Percentiles rank a stretch among this genome's conserved stretches.
These are phyloP conservation scores for Aspergillus viridinutans DNA, from an alignment of 2,329 filamentous ascomycete species.

Conservation along the genomic window DNA sequence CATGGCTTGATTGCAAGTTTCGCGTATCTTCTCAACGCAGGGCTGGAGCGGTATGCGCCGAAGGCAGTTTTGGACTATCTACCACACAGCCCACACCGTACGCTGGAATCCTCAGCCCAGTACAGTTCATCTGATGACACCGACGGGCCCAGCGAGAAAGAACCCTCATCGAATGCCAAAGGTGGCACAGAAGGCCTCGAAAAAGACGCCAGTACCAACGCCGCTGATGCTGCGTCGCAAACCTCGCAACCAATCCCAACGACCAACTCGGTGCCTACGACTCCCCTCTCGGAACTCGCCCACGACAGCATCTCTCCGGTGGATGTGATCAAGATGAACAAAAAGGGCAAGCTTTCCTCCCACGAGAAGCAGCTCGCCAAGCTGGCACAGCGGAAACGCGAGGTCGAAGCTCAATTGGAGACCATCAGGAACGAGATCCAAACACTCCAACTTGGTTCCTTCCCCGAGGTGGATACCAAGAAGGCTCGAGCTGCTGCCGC, in stretches of 20 bases:
- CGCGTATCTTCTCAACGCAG: slow-evolving; percentile 33
- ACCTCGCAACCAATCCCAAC: slow-evolving; percentile 12
- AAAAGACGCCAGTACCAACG: background rate
- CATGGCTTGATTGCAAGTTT: slow-evolving; percentile 36
- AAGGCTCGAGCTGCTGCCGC: slow-evolving; percentile 6
- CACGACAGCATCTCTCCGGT: slow-evolving; percentile 17
- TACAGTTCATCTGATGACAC: background rate
- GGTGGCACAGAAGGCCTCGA: background rate
- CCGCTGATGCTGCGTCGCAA: slow-evolving; percentile 7
- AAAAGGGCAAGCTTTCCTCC: slow-evolving; percentile 29
- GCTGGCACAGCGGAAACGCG: slow-evolving; percentile 37
- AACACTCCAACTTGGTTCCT: slow-evolving; percentile 17
- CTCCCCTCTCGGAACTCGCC: slow-evolving; percentile 16
- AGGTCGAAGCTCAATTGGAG: slow-evolving; percentile 36
- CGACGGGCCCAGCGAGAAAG: background rate
- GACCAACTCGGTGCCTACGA: slow-evolving; percentile 13
- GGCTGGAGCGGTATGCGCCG: slow-evolving; percentile 50
- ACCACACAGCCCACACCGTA: slow-evolving; percentile 30
- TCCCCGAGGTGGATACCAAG: background rate
- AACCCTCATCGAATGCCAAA: background rate
- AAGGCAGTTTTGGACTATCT: slow-evolving; percentile 49
- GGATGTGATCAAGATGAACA: slow-evolving; percentile 24
- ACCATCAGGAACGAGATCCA: slow-evolving; percentile 32
- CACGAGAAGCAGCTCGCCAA: slow-evolving; percentile 44
- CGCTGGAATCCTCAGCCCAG: slow-evolving; percentile 11